Conservation (phyloP, 1,284 basidiomycete genomes). For the Thecaphora frezii region DNA sequence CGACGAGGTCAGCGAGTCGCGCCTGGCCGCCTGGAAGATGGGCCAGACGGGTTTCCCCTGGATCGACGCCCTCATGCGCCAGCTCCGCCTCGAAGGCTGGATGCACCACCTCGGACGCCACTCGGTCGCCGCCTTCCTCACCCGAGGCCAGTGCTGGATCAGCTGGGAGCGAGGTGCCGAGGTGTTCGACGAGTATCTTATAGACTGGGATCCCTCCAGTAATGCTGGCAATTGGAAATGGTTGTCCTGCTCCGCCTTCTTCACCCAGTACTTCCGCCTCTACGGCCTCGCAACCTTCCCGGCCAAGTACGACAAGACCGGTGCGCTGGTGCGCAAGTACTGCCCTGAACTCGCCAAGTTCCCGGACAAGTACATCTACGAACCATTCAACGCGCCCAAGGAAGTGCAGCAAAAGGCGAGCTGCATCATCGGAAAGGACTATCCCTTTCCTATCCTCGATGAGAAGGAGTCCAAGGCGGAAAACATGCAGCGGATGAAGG, state of each 20-base stretch:
- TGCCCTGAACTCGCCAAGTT: slow-evolving; percentile 59
- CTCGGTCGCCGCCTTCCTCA: slow-evolving; percentile 65
- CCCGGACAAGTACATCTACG: slow-evolving; percentile 52
- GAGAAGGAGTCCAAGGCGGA: slow-evolving; percentile 47
- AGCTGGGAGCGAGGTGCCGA: slow-evolving; percentile 66
- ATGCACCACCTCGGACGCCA: slow-evolving; percentile 63
- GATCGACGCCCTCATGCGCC: slow-evolving; percentile 64
- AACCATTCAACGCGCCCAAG: slow-evolving; percentile 41
- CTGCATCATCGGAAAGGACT: slow-evolving; percentile 50
- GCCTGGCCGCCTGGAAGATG: slow-evolving; percentile 61
- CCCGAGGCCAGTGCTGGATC: slow-evolving; percentile 65
- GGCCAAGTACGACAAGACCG: slow-evolving; percentile 62
- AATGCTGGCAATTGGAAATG: slow-evolving; percentile 64
- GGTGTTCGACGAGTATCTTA: slow-evolving; percentile 62
- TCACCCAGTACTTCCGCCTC: slow-evolving; percentile 58
- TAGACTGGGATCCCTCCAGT: slow-evolving; percentile 62
- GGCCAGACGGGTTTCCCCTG: slow-evolving; percentile 64
- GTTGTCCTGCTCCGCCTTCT: slow-evolving; percentile 63
- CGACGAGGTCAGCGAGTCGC: slow-evolving; percentile 60
- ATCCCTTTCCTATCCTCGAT: slow-evolving; percentile 47
- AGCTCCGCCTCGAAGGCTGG: slow-evolving; percentile 61
- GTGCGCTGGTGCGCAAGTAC: slow-evolving; percentile 62
- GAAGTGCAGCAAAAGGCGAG: slow-evolving; percentile 47
- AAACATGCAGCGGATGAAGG: slow-evolving; percentile 38
- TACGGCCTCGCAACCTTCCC: slow-evolving; percentile 62